phyloP scores from a whole-genome alignment of 2,329 filamentous ascomycete genomes.

The Corynespora cassiicola region DNA sequence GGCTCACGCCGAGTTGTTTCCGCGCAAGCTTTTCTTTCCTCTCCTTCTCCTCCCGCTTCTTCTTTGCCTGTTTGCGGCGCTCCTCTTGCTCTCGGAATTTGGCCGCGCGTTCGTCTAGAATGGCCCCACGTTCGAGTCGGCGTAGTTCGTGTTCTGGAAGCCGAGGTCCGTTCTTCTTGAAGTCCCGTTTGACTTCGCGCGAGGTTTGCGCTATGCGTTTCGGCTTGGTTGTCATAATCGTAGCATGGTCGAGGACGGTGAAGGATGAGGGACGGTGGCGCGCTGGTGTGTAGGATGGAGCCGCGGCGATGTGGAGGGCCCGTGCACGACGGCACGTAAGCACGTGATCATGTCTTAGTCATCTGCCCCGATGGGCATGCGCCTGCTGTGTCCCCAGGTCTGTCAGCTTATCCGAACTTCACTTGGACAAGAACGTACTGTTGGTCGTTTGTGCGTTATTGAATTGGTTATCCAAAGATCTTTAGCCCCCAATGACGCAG shows the following conservation, averaged over 20 bases:
- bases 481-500: too few relatives aligned
- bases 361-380: too few relatives aligned
- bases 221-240: conserved; percentile 31
- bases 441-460: too few relatives aligned
- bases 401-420: too few relatives aligned
- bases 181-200: conserved; percentile 39
- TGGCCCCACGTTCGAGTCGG: conserved; percentile 36
- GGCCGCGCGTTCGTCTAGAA: conserved; percentile 41
- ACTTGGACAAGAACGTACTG: too few relatives aligned
- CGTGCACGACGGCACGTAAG: too few relatives aligned
- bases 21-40: conserved; percentile 35
- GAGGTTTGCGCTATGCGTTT: conserved; percentile 40
- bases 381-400: too few relatives aligned
- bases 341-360: too few relatives aligned
- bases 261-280: too few relatives aligned
- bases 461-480: too few relatives aligned
- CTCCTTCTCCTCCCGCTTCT: conserved; percentile 40
- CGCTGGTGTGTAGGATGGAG: too few relatives aligned
- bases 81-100: conserved; percentile 40
- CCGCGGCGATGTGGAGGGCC: too few relatives aligned
- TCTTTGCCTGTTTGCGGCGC: conserved; percentile 32
- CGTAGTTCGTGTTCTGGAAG: conserved; percentile 33
- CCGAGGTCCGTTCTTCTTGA: conserved; percentile 35
- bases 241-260: conserved; percentile 9
- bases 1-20: conserved; percentile 36